Evolutionary conservation across 805 yeast species (phyloP).

Genomic region (Yamadazyma takamatsuzukensis): DNA sequence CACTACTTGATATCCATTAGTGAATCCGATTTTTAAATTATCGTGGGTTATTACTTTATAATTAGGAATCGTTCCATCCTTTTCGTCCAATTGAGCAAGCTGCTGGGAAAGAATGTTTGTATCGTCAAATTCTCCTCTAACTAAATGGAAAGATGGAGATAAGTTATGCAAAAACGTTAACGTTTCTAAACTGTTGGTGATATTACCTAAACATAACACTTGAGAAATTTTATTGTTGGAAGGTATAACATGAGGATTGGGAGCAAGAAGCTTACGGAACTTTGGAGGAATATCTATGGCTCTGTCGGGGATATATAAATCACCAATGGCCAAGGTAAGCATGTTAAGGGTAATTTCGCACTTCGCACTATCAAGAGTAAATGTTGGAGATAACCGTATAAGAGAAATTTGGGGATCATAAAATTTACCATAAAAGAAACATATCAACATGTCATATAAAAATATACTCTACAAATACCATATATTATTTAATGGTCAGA

Average conservation of each 20-base stretch:
- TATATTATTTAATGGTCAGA: constrained; percentile 25
- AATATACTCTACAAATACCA: not conserved
- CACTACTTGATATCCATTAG: constrained; percentile 78
- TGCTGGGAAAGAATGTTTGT: constrained; percentile 34
- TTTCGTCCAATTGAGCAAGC: constrained; percentile 12
- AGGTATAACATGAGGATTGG: constrained; percentile 45
- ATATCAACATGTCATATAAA: too few relatives aligned
- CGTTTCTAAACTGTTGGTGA: constrained; percentile 64
- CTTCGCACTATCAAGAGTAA: constrained; percentile 1
- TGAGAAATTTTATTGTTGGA: constrained; percentile 67
- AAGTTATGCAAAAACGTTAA: constrained; percentile 60
- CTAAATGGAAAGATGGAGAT: constrained; percentile 70
- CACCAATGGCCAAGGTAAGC: constrained; percentile 74
- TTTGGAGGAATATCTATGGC: constrained; percentile 58
- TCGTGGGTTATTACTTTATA: constrained; percentile 66
- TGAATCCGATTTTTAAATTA: constrained; percentile 73
- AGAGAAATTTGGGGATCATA: not conserved
- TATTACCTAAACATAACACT: constrained; percentile 82
- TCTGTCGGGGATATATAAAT: constrained; percentile 84
- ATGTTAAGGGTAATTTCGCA: constrained; percentile 12
- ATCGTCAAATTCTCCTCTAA: constrained; percentile 79
- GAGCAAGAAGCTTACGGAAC: constrained; percentile 73
- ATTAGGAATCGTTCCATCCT: constrained; percentile 46
- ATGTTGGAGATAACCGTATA: not conserved
- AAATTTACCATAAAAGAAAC: too few relatives aligned